Evolutionary conservation across 306 rosid genomes (phyloP).

Genomic region (Ziziphus jujuba): DNA sequence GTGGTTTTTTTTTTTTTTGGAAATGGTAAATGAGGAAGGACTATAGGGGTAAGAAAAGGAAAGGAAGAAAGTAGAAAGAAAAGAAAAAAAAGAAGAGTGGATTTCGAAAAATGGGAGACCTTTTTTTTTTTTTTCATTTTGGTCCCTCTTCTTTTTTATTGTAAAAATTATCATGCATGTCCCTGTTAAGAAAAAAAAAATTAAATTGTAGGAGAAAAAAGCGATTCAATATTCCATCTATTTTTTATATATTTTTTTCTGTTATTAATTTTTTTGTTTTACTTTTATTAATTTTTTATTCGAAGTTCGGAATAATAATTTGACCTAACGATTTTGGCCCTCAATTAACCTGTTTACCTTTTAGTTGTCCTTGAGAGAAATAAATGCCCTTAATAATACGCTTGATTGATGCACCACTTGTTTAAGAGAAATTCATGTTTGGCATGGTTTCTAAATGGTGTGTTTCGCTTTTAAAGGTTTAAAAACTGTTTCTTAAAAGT

Average conservation of each 20-base stretch:
- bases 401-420: no score
- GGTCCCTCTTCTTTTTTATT: slow-evolving; percentile 28
- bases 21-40: no score
- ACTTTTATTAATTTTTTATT: no score
- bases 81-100: background rate
- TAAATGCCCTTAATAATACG: no score
- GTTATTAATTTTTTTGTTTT: no score
- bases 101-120: slow-evolving; percentile 12
- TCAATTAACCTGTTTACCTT: background rate
- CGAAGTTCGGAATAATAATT: background rate
- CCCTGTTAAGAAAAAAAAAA: slow-evolving; percentile 2
- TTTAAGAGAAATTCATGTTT: no score
- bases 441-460: no score
- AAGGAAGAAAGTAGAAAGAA: background rate
- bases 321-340: no score
- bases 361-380: background rate
- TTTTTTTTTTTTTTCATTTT: slow-evolving; percentile 27
- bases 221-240: slow-evolving; percentile 3
- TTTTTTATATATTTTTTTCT: no score
- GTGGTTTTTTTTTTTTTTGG: no score
- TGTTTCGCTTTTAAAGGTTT: no score
- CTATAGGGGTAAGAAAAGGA: slow-evolving; percentile 5
- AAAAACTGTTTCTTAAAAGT: no score
- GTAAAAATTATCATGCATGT: background rate
- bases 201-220: slow-evolving; percentile 27